These are phyloP conservation scores for Aspergillus spinulosporus DNA, from an alignment of 2,329 filamentous ascomycete genomes.

Conservation along the genomic window DNA sequence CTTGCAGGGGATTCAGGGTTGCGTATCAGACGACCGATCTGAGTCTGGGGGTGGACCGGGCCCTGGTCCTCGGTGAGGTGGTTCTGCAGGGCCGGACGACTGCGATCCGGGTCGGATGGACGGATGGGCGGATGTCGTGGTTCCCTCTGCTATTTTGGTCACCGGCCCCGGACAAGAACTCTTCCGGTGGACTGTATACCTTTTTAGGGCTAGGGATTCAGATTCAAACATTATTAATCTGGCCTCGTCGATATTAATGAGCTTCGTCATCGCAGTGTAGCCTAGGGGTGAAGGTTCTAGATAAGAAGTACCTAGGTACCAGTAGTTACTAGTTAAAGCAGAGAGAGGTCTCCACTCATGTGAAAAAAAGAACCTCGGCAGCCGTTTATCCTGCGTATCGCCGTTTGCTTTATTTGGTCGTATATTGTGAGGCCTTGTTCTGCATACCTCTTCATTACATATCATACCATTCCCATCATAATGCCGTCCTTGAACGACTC, in stretches of 20 bases:
- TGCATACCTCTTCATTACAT: not conserved
- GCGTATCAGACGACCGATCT: not conserved
- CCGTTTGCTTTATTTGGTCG: not conserved
- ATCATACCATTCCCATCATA: not conserved
- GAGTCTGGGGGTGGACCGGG: not conserved
- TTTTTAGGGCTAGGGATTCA: not conserved
- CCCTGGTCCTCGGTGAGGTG: not conserved
- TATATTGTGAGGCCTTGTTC: not conserved
- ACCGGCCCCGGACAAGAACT: not conserved
- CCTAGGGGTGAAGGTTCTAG: not conserved
- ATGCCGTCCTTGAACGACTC: constrained; percentile 40
- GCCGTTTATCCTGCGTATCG: not conserved
- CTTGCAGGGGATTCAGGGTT: not conserved
- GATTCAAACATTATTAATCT: not conserved
- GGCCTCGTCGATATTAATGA: not conserved
- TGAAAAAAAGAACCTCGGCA: constrained; percentile 9
- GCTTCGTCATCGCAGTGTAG: not conserved
- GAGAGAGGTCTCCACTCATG: not conserved
- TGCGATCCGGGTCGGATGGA: constrained; percentile 3
- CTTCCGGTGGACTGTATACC: not conserved
- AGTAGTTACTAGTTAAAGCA: not conserved
- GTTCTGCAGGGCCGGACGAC: constrained; percentile 7
- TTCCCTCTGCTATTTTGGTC: not conserved
- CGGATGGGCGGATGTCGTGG: not conserved
- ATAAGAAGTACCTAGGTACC: not conserved